Base-by-base conservation (phyloP, 768 basidiomycete species). In the Calocybe indica region DNA sequence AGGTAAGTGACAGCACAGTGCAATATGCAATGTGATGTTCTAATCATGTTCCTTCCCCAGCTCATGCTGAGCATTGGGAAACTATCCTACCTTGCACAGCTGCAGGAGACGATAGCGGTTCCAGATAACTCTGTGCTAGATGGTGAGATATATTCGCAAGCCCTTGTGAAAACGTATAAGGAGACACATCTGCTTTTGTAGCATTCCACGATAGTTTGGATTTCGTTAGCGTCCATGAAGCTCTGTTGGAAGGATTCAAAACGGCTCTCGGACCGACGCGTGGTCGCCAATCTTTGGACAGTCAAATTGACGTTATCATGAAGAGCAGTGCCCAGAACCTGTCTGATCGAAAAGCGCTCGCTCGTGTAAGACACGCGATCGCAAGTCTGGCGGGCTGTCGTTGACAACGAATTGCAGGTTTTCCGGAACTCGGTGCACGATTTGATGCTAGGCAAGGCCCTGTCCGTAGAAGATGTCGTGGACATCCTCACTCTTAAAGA, bases 31-130 rank as follows among this genome's bases (percentile, higher is more conserved):
- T 22, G 22, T 22, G 22, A 22, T 22, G 22, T 22, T 22, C 22
- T 22, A 22, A 22, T 22, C 2, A 22, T 22, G 22, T 22, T 22
- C 22, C 22, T 22, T 22, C 22, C 22, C 43, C 57, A 98, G 94
- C 71, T 97, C 40, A 84, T 91, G 79, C 78, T 94, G 47, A 93
- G 92, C 58, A 80, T 97, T 28, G 90, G 90, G 14, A 97, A 97
- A 63, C 76, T 98, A 8, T 71, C 85, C 0, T 81, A 89, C 56
- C 71, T 96, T 10, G 88, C 88, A 1, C 82, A 90, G 48, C 68
- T 92, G 29, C 87, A 88, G 50, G 84, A 83, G 54, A 65, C 65
- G 1, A 67, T 70, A 32, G 64, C 66, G 11, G 48, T 66, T 1
- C 48, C 67, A 11, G 80, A 86, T 37, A 78, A 82, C 46, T 59